These are phyloP conservation scores for Peronospora belbahrii DNA, from an alignment of 352 stramenopile genomes.

Conservation along the genomic window DNA sequence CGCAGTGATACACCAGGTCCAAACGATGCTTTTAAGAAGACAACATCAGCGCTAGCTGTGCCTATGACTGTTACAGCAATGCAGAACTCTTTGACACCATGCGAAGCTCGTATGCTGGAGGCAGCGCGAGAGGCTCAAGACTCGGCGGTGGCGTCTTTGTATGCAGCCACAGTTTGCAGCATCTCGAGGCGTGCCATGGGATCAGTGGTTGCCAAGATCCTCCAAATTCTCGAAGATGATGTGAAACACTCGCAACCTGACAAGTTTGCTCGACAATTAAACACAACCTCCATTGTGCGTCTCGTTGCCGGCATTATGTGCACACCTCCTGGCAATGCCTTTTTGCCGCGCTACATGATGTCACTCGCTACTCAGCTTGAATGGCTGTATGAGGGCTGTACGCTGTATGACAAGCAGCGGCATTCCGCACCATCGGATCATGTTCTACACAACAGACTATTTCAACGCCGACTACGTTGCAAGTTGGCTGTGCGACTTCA, in stretches of 20 bases:
- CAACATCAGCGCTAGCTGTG: conserved; percentile 1
- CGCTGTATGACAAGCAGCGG: conserved; percentile 37
- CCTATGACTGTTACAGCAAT: conserved; percentile 24
- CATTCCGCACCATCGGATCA: conserved; percentile 4
- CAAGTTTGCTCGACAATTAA: conserved; percentile 57
- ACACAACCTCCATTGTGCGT: conserved; percentile 60
- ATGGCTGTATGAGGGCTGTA: conserved; percentile 58
- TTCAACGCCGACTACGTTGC: conserved; percentile 49
- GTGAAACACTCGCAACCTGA: conserved; percentile 51
- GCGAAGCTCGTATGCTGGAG: conserved; percentile 46
- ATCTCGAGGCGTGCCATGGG: conserved; percentile 73
- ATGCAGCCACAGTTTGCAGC: conserved; percentile 71
- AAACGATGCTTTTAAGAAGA: conserved; percentile 20
- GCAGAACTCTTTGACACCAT: conserved; percentile 33
- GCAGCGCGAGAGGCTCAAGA: conserved; percentile 57
- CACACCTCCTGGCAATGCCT: conserved; percentile 50
- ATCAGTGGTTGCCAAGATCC: conserved; percentile 72
- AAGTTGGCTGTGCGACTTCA: conserved; percentile 76
- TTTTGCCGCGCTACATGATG: conserved; percentile 84
- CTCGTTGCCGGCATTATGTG: conserved; percentile 74
- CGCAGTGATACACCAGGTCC: conserved; percentile 18
- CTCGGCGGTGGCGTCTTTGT: conserved; percentile 63
- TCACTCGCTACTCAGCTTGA: conserved; percentile 73
- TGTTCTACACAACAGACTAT: conserved; percentile 13
- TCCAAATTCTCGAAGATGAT: conserved; percentile 79